These are phyloP conservation scores for Glycyrrhiza uralensis DNA, from an alignment of 306 rosid genomes.

Conservation along the genomic window DNA sequence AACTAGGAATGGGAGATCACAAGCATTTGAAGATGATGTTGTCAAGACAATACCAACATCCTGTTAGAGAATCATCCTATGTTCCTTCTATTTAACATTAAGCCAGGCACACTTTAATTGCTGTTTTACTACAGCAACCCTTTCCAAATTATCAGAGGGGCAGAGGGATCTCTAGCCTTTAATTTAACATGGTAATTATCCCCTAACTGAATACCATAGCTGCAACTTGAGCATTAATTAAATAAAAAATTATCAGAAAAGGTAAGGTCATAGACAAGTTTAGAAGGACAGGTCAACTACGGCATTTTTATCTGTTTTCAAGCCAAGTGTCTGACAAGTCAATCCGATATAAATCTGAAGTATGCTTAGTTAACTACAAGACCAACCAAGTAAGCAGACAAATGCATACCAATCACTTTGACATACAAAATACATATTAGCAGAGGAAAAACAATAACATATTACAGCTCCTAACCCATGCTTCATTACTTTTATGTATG, in stretches of 20 bases:
- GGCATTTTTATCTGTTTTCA: not conserved
- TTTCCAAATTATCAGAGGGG: not conserved
- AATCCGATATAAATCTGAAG: not conserved
- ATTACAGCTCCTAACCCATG: not conserved
- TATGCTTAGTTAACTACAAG: not conserved
- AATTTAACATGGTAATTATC: not conserved
- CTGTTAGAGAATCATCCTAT: not conserved
- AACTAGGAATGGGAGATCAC: not conserved
- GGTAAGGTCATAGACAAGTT: not conserved
- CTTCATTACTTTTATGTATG: not conserved
- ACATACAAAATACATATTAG: not conserved
- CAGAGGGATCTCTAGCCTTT: not conserved
- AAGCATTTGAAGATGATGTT: slow-evolving; percentile 2
- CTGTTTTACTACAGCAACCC: not conserved
- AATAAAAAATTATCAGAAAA: not conserved
- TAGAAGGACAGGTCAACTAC: not conserved
- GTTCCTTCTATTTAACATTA: slow-evolving; percentile 6
- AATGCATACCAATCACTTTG: not conserved
- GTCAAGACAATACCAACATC: not conserved
- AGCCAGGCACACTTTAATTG: not conserved
- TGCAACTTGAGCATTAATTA: not conserved
- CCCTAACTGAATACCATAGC: not conserved
- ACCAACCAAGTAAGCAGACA: slow-evolving; percentile 8
- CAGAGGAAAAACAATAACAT: not conserved
- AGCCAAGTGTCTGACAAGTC: not conserved